Evolutionary conservation across 495 filamentous ascomycete genomes (phyloP).

Genomic region (Trypethelium eluteriae): DNA sequence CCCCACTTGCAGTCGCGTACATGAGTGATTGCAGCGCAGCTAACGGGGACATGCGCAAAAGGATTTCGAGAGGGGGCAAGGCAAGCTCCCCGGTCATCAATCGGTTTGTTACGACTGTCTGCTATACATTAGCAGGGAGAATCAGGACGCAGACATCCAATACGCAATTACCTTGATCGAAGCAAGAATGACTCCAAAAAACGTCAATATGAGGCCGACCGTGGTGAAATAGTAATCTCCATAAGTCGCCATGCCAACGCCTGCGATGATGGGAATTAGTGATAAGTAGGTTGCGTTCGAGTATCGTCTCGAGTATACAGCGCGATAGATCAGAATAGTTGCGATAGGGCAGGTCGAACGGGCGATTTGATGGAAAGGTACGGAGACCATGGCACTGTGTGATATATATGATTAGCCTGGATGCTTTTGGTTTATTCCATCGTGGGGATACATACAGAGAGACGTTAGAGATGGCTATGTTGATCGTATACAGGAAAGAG

Average conservation of each 20-base stretch:
- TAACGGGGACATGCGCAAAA: conserved; percentile 50
- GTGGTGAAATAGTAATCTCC: conserved; percentile 53
- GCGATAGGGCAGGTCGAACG: conserved; percentile 50
- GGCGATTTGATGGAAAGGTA: conserved; percentile 54
- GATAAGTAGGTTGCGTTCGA: conserved; percentile 46
- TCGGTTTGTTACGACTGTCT: conserved; percentile 49
- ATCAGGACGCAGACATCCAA: not conserved
- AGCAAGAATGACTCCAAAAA: conserved; percentile 48
- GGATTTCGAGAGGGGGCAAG: conserved; percentile 46
- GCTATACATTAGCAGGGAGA: not conserved
- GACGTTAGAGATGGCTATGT: conserved; percentile 52
- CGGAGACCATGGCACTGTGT: conserved; percentile 41
- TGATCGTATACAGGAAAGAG: conserved; percentile 51
- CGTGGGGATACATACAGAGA: conserved; percentile 33
- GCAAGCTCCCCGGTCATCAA: conserved; percentile 47
- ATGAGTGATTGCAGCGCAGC: conserved; percentile 45
- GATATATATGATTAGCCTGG: not conserved
- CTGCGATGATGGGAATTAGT: conserved; percentile 50
- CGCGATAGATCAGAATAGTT: conserved; percentile 49
- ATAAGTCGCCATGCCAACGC: conserved; percentile 48
- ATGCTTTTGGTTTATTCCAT: not conserved
- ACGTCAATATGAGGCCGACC: conserved; percentile 46
- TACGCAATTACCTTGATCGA: conserved; percentile 37
- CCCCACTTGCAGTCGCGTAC: conserved; percentile 44
- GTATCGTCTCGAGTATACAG: conserved; percentile 44